phyloP scores from a whole-genome alignment of 345 rosid species.

The Limnanthes douglasii region DNA sequence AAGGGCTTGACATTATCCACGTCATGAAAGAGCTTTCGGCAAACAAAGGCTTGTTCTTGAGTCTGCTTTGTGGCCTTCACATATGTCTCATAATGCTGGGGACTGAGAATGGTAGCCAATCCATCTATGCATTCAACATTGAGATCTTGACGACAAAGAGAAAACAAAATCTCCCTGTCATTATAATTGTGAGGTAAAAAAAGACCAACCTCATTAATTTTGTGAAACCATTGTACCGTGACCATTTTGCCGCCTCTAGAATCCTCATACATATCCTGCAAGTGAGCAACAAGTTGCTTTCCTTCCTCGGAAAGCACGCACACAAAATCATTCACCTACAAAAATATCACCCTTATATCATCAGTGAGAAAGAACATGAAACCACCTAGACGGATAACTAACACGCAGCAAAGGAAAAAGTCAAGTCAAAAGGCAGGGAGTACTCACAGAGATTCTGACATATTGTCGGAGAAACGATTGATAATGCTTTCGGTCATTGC shows the following conservation, averaged over 20 bases:
- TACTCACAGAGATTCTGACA: conserved; percentile 55
- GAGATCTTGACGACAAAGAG: conserved; percentile 84
- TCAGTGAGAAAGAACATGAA: background rate
- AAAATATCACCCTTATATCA: background rate
- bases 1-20: conserved; percentile 41
- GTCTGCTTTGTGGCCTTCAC: conserved; percentile 15
- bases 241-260: conserved; percentile 58
- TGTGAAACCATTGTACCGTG: conserved; percentile 85
- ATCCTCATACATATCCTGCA: conserved; percentile 79
- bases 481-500: conserved; percentile 46
- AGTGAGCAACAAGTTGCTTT: conserved; percentile 58
- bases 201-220: conserved; percentile 75
- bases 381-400: too few relatives aligned
- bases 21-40: conserved; percentile 44
- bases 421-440: background rate
- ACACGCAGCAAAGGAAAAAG: too few relatives aligned
- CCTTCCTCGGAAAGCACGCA: conserved; percentile 63
- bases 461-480: conserved; percentile 46
- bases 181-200: conserved; percentile 34
- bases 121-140: conserved; percentile 82
- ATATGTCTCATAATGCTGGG: conserved; percentile 45
- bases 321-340: conserved; percentile 58
- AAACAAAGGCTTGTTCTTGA: conserved; percentile 34
- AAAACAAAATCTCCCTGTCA: conserved; percentile 76
- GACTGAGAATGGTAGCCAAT: conserved; percentile 67